Conservation (phyloP, 73 alveolate genomes). For the Paramecium primaurelia region DNA sequence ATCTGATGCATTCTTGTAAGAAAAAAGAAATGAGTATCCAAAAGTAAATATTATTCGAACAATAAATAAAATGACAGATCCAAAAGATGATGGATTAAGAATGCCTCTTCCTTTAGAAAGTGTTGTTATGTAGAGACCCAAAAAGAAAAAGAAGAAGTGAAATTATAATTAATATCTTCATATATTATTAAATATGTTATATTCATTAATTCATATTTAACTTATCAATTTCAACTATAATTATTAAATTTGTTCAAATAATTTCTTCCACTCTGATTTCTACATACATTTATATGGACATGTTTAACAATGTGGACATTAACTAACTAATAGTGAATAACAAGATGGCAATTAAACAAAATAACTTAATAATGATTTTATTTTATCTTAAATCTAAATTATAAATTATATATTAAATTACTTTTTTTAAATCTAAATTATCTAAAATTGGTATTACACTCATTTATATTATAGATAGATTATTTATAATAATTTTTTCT, state of each 20-base stretch:
- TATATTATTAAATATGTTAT: background rate
- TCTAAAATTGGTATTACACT: constrained; percentile 15
- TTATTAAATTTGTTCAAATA: background rate
- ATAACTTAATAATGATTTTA: background rate
- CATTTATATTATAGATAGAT: background rate
- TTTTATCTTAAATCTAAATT: background rate
- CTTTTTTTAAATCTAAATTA: background rate
- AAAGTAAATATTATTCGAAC: constrained; percentile 29
- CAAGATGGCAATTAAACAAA: constrained; percentile 10
- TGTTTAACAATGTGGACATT: background rate
- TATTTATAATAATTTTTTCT: background rate
- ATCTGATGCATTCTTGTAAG: constrained; percentile 8
- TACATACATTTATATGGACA: constrained; percentile 3
- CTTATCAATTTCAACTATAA: background rate
- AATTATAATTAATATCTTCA: background rate
- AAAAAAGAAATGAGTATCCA: constrained; percentile 1
- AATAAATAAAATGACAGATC: constrained; percentile 43
- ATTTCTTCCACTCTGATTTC: background rate
- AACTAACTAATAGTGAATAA: background rate
- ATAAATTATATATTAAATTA: background rate
- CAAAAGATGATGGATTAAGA: constrained; percentile 59
- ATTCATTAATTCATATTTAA: background rate
- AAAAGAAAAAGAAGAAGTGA: constrained; percentile 51
- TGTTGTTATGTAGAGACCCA: constrained; percentile 45
- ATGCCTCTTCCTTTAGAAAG: constrained; percentile 55